phyloP scores from a whole-genome alignment of 2,329 filamentous ascomycete species.

The Paecilomyces sp. region DNA sequence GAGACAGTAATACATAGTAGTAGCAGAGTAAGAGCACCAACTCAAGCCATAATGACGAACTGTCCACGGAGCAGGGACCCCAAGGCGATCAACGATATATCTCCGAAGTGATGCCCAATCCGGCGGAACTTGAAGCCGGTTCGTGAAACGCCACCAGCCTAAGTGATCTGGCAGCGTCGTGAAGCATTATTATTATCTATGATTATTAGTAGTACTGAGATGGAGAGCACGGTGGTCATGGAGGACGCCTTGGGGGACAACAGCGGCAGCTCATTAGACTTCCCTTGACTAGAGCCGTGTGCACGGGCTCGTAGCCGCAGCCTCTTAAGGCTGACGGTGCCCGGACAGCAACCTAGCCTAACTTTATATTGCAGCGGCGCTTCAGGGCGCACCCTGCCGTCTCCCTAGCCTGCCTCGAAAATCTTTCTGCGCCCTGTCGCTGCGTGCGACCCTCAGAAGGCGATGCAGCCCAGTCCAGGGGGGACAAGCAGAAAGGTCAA shows the following conservation, averaged over 20 bases:
- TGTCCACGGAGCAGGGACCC: too few species aligned
- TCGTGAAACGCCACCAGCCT: background rate
- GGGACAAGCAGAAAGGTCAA: background rate
- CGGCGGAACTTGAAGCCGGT: background rate
- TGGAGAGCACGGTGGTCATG: background rate
- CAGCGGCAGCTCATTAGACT: background rate
- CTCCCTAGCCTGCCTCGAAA: background rate
- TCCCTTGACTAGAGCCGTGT: constrained; percentile 6
- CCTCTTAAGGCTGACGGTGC: constrained; percentile 28
- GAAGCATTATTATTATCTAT: too few species aligned
- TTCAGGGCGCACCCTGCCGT: background rate
- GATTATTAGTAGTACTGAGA: too few species aligned
- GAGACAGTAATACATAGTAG: background rate
- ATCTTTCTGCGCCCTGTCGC: background rate
- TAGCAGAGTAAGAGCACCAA: background rate
- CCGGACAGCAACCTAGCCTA: constrained; percentile 4
- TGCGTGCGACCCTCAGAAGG: background rate
- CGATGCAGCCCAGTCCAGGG: background rate
- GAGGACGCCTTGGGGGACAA: background rate
- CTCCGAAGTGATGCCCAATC: background rate
- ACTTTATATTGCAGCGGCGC: background rate
- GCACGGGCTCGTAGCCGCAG: constrained; percentile 15
- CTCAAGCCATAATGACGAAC: background rate
- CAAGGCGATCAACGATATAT: background rate
- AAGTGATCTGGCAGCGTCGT: background rate